Base-by-base conservation (phyloP, 331 rosid species). In the Quercus lobata region DNA sequence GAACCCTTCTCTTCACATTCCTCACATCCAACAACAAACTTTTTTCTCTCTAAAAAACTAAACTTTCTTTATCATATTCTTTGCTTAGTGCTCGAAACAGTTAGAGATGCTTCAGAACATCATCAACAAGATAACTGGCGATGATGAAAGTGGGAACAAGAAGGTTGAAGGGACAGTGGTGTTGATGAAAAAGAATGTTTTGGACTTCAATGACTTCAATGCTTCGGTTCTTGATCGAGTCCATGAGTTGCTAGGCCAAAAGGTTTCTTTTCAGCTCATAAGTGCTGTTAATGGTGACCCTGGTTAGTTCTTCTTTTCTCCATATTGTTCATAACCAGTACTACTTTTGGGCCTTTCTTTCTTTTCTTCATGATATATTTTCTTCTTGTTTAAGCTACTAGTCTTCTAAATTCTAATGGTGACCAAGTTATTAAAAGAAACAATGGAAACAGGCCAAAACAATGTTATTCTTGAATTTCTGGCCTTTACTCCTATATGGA, bases 141-240 rank as follows among this genome's bases (percentile, higher is more conserved):
- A 25, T 25, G 30, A 27, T 27, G 30, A 27, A 27, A 27, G 3
- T 27, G 30, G 30, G 30, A 27, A 27, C 3, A 80, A 37, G 75
- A 84, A 68, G 60, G 68, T 82, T 34, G 69, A 41, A 63, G 86
- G 86, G 17, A 75, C 32, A 4, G 86, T 78, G 71, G 84, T 82
- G 56, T 53, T 85, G 74, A 82, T 76, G 82, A 85, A 82, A 76
- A 85, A 85, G 75, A 85, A 82, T 52, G 81, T 85, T 37, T 62
- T 85, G 81, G 88, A 82, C 61, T 61, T 85, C 76, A 82, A 82
- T 30, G 86, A 85, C 46, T 49, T 78, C 6, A 22, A 37, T 8
- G 81, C 86, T 1, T 25, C 27, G 2, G 27, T 25, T 25, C 27
- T 25, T 25, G 27, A 25, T 25, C 27, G 27, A 25, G 6, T 79